A percentile compares a stretch with the other conserved stretches of the same genome.
These are phyloP conservation scores for Galerina sulciceps DNA, from an alignment of 768 basidiomycete genomes.

Conservation along the genomic window DNA sequence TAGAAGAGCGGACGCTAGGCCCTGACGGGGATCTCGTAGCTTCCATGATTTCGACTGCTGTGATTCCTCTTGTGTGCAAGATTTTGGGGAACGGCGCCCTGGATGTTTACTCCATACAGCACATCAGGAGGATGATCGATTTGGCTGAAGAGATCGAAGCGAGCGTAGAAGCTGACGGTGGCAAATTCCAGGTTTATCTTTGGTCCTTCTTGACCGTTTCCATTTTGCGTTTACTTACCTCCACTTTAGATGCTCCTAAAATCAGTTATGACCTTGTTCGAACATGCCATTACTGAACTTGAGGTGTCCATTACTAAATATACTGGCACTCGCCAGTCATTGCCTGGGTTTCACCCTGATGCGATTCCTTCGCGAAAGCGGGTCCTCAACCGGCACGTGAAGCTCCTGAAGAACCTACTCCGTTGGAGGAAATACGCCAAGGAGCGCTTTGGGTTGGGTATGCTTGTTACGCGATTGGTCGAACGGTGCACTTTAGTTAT, in stretches of 20 bases:
- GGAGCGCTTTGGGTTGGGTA: constrained; percentile 58
- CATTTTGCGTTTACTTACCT: neutral
- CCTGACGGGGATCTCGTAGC: constrained; percentile 88
- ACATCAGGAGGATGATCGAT: constrained; percentile 69
- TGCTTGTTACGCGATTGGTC: constrained; percentile 59
- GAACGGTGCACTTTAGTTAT: constrained; percentile 64
- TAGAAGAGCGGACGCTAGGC: constrained; percentile 64
- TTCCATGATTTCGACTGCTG: constrained; percentile 83
- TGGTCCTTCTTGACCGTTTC: neutral
- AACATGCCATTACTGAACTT: constrained; percentile 55
- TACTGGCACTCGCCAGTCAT: constrained; percentile 33
- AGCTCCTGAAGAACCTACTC: constrained; percentile 74
- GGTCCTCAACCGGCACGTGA: constrained; percentile 67
- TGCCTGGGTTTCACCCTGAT: constrained; percentile 73
- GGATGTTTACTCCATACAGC: constrained; percentile 76
- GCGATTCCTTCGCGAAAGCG: constrained; percentile 73
- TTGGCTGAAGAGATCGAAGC: constrained; percentile 82
- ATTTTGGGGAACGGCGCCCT: constrained; percentile 80
- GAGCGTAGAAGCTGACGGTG: constrained; percentile 64
- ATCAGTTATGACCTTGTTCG: constrained; percentile 54
- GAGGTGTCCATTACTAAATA: constrained; percentile 56
- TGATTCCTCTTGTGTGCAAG: constrained; percentile 76
- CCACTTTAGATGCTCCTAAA: constrained; percentile 57
- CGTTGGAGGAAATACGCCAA: constrained; percentile 78
- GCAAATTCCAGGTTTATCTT: constrained; percentile 63